A percentile compares a stretch with the other conserved stretches of the same genome.
Evolutionary conservation across 345 rosid genomes (phyloP).

Genomic region (Aquilaria yunnanensis): DNA sequence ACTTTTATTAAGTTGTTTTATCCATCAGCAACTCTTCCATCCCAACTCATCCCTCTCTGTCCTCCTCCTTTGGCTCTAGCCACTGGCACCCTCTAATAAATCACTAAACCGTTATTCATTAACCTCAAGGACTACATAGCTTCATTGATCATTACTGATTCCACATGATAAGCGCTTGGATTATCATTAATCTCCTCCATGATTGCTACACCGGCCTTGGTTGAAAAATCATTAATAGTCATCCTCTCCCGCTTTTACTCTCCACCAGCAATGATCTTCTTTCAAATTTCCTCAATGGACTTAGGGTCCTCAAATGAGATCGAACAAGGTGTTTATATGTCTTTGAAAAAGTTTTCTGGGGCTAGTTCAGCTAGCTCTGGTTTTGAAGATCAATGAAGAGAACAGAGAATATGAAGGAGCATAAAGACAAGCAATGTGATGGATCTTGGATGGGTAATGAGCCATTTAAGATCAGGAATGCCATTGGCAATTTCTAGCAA

Average conservation of each 20-base stretch:
- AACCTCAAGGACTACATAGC: neutral
- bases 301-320: constrained; percentile 13
- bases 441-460: constrained; percentile 40
- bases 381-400: constrained; percentile 42
- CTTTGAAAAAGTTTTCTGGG: constrained; percentile 40
- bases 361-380: neutral
- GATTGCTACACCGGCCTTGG: constrained; percentile 6
- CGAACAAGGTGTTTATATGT: constrained; percentile 30
- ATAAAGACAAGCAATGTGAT: constrained; percentile 34
- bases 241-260: constrained; percentile 25
- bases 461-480: constrained; percentile 36
- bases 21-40: no score
- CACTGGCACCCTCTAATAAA: no score
- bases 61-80: neutral
- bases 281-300: constrained; percentile 52
- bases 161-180: no score
- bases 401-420: constrained; percentile 31
- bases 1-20: no score
- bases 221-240: constrained; percentile 49
- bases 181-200: neutral
- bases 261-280: constrained; percentile 41
- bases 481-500: neutral
- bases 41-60: no score
- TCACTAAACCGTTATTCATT: no score
- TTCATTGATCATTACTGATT: no score